phyloP scores from a whole-genome alignment of 2,329 filamentous ascomycete genomes.

The Intubia oerlemansii region DNA sequence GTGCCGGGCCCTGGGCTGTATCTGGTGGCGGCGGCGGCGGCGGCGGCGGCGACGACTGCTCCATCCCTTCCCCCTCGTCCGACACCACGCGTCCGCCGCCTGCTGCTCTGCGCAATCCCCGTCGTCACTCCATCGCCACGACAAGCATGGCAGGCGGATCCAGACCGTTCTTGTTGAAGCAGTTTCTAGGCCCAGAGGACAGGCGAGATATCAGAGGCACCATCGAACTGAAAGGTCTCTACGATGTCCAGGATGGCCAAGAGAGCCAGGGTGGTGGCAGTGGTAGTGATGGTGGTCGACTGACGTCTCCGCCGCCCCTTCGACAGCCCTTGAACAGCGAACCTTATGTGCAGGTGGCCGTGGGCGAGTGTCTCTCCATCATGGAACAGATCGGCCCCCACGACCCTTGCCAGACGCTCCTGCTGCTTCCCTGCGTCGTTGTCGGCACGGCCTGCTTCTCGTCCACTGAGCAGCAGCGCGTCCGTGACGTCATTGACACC shows the following conservation, averaged over 20 bases:
- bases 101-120: too few relatives aligned
- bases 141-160: constrained; percentile 4
- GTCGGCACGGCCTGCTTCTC: constrained; percentile 39
- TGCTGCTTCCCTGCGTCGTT: constrained; percentile 37
- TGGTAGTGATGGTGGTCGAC: too few relatives aligned
- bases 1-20: too few relatives aligned
- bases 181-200: too few relatives aligned
- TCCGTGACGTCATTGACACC: constrained; percentile 25
- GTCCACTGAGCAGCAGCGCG: constrained; percentile 26
- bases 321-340: constrained; percentile 28
- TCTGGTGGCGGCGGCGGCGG: too few relatives aligned
- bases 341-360: constrained; percentile 26
- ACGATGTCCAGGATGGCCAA: not conserved
- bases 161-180: constrained; percentile 1
- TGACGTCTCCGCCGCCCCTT: constrained; percentile 23
- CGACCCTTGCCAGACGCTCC: constrained; percentile 36
- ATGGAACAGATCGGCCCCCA: constrained; percentile 32
- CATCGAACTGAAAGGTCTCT: too few relatives aligned
- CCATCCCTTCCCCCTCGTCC: too few relatives aligned
- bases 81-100: too few relatives aligned
- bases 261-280: too few relatives aligned
- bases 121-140: constrained; percentile 10
- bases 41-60: not conserved
- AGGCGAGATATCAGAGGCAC: too few relatives aligned
- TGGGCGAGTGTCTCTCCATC: constrained; percentile 33